These are phyloP conservation scores for Cladorrhinum samala DNA, from an alignment of 495 filamentous ascomycete species.

Conservation along the genomic window DNA sequence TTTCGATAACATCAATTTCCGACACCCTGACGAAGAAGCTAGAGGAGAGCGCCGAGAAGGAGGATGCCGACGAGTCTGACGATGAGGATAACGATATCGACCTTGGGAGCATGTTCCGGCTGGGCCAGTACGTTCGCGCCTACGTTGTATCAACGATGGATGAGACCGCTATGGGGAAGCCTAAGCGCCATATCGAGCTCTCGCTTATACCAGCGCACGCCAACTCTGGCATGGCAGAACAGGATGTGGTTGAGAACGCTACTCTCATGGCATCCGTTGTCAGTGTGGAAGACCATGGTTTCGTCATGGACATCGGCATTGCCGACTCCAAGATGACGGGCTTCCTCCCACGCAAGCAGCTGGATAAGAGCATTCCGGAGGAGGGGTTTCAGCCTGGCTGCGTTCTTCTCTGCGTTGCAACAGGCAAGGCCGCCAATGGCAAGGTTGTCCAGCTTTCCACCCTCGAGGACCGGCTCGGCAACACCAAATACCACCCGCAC, in stretches of 20 bases:
- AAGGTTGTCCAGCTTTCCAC: constrained; percentile 84
- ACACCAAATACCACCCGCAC: constrained; percentile 59
- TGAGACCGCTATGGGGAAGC: constrained; percentile 49
- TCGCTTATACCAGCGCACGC: constrained; percentile 68
- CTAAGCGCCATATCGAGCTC: constrained; percentile 75
- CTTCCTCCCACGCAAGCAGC: constrained; percentile 85
- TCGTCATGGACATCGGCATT: constrained; percentile 87
- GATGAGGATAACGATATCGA: constrained; percentile 55
- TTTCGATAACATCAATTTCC: constrained; percentile 86
- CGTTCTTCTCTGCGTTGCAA: constrained; percentile 77
- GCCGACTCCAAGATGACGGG: constrained; percentile 60
- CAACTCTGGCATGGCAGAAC: constrained; percentile 64
- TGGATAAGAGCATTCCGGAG: constrained; percentile 59
- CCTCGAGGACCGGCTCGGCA: constrained; percentile 60
- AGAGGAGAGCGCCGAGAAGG: constrained; percentile 50
- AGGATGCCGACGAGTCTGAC: constrained; percentile 46
- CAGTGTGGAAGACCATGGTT: constrained; percentile 91
- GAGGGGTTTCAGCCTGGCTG: constrained; percentile 58
- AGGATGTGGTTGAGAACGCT: constrained; percentile 62
- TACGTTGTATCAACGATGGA: constrained; percentile 73
- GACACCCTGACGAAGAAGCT: constrained; percentile 53
- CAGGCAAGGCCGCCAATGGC: constrained; percentile 65
- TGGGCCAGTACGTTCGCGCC: constrained; percentile 87
- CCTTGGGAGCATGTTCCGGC: constrained; percentile 62
- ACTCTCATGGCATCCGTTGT: constrained; percentile 80